Conservation (phyloP, 805 yeast genomes). For the Starmerella tilneyi region DNA sequence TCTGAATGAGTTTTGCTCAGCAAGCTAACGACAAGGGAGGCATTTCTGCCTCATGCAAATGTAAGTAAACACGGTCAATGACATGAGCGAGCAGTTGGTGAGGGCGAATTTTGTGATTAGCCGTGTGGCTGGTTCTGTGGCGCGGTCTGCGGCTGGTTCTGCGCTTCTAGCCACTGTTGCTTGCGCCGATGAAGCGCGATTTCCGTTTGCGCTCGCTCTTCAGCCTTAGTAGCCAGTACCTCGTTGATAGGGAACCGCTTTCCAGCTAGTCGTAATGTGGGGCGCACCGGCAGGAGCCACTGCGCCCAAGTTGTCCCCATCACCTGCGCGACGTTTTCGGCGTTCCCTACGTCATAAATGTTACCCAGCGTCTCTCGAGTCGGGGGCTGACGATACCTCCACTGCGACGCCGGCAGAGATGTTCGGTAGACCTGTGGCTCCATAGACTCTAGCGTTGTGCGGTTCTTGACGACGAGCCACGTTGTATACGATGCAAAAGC, state of each 20-base stretch:
- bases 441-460: constrained; percentile 69
- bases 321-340: constrained; percentile 51
- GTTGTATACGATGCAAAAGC: constrained; percentile 40
- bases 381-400: constrained; percentile 37
- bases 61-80: too few species aligned
- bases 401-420: constrained; percentile 28
- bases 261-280: constrained; percentile 31
- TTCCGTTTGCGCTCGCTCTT: constrained; percentile 31
- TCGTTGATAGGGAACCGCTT: constrained; percentile 32
- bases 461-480: constrained; percentile 51
- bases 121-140: too few species aligned
- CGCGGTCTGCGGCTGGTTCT: too few species aligned
- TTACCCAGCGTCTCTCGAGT: constrained; percentile 45
- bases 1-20: too few species aligned
- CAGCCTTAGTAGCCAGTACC: constrained; percentile 26
- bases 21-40: too few species aligned
- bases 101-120: too few species aligned
- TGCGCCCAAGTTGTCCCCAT: constrained; percentile 60
- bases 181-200: constrained; percentile 20
- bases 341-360: constrained; percentile 62
- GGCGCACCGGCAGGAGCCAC: constrained; percentile 59
- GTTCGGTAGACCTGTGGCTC: constrained; percentile 34
- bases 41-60: too few species aligned
- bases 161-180: constrained; percentile 10
- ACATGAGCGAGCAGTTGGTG: too few species aligned